These are phyloP conservation scores for Paramecium octaurelia DNA, from an alignment of 73 alveolate species.

Conservation along the genomic window DNA sequence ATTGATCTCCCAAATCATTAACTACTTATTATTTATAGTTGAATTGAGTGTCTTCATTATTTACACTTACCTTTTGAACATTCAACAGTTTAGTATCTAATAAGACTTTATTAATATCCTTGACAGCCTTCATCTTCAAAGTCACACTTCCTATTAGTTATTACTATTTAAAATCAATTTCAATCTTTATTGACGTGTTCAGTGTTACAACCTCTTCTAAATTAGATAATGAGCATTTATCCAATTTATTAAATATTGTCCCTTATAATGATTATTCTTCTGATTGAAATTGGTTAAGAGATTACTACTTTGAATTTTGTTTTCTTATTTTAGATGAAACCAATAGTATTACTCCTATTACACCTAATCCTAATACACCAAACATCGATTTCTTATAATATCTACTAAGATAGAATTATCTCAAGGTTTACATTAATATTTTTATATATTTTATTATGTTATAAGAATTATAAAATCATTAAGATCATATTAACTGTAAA, in stretches of 20 bases:
- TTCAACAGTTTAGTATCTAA: background rate
- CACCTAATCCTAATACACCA: background rate
- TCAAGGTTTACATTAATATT: background rate
- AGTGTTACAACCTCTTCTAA: background rate
- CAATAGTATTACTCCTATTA: background rate
- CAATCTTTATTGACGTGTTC: background rate
- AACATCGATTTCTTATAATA: background rate
- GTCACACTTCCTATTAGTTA: background rate
- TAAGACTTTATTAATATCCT: background rate
- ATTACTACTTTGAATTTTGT: background rate
- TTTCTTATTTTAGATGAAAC: background rate
- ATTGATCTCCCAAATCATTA: conserved; percentile 41
- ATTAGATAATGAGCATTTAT: conserved; percentile 17
- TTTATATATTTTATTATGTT: background rate
- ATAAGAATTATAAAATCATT: background rate
- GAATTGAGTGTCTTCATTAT: background rate
- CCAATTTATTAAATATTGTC: background rate
- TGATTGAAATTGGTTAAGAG: background rate
- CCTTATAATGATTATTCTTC: background rate
- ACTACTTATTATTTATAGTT: background rate
- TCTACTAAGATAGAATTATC: background rate
- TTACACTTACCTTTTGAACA: background rate
- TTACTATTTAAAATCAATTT: background rate
- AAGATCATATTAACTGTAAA: too few relatives aligned
- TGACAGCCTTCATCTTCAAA: background rate